Base-by-base conservation (phyloP, 1,139 yeast genomes). In the Taiozyma sp. region DNA sequence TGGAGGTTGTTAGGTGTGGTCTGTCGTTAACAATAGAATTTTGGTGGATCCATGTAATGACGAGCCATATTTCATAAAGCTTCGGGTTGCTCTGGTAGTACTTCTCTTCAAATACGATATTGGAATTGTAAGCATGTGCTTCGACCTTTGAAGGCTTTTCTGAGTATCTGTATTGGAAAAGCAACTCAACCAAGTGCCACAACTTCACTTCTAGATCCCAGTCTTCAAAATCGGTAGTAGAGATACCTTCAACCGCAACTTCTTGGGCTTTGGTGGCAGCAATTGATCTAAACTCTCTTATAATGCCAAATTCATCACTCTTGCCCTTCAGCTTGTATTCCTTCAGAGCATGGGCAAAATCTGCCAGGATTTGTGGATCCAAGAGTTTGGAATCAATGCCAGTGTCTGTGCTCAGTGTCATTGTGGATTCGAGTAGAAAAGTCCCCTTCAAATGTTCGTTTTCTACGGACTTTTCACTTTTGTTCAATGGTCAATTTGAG, bases 101-200 rank as follows among this genome's bases (percentile, higher is more conserved):
- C 50, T 78, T 73, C 52, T 81, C 86, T 57, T 80, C 81, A 49
- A 76, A 78, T 2, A 78, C 74, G 2, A 81, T 74, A 50, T 75
- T 71, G 2, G 90, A 80, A 40, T 80, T 76, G 56, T 70, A 75
- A 3, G 68, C 61, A 44, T 64, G 63, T 45, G 71, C 70, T n/a
- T 65, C 63, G 16, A 54, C 48, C 22, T 53, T 48, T 27, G 55
- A 50, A 10, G 52, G 49, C 19, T 57, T 57, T 27, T 66, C 68
- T 1, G 77, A 65, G 32, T 70, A 65, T 46, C 90, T 70, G 57
- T 72, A 82, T 47, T 71, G 67, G 55, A 80, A 72, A 50, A 88
- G 66, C 10, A 76, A 64, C 51, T 83, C 84, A 3, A 84, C 79
- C 53, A 91, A 71, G 57, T 82, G 81, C 97, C 97, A 91, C 27